Percentiles rank a stretch among this genome's conserved stretches.
Conservation (phyloP, 208 protist genomes). For the Crithidia fasciculata region DNA sequence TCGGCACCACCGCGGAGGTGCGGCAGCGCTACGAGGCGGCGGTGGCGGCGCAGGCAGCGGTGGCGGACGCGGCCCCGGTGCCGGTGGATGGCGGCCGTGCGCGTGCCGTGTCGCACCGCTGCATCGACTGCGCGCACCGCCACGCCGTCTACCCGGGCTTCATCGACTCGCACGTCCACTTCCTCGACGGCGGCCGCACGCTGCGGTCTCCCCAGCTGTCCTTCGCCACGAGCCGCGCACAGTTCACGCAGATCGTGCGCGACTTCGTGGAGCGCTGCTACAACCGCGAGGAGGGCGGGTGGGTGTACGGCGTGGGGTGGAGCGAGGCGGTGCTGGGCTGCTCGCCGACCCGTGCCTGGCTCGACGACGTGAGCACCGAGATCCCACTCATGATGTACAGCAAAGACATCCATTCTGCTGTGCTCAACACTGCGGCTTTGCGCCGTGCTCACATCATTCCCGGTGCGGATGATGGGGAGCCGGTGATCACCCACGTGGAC, state of each 20-base stretch:
- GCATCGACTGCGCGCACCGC: constrained; percentile 52
- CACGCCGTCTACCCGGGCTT: constrained; percentile 59
- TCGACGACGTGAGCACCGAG: constrained; percentile 48
- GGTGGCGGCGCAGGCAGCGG: constrained; percentile 10
- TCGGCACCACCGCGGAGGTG: constrained; percentile 46
- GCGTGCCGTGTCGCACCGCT: constrained; percentile 24
- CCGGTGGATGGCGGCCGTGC: constrained; percentile 37
- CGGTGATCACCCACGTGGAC: constrained; percentile 39
- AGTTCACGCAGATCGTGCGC: constrained; percentile 42
- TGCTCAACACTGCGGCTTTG: constrained; percentile 64
- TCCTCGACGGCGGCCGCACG: constrained; percentile 56
- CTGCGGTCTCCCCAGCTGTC: constrained; percentile 38
- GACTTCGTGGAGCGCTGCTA: constrained; percentile 36
- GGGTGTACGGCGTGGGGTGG: constrained; percentile 58
- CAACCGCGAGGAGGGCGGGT: constrained; percentile 31
- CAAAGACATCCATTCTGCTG: constrained; percentile 58
- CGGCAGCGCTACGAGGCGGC: constrained; percentile 27
- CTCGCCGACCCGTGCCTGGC: constrained; percentile 51
- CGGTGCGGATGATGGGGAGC: constrained; percentile 33
- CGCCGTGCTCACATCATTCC: constrained; percentile 49
- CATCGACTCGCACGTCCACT: constrained; percentile 71
- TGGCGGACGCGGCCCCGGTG: constrained; percentile 6
- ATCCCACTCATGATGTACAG: constrained; percentile 60
- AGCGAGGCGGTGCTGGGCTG: constrained; percentile 59
- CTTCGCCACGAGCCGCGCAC: constrained; percentile 24